Evolutionary conservation across 2,329 filamentous ascomycete genomes (phyloP).

Genomic region (Fusarium drepaniforme): DNA sequence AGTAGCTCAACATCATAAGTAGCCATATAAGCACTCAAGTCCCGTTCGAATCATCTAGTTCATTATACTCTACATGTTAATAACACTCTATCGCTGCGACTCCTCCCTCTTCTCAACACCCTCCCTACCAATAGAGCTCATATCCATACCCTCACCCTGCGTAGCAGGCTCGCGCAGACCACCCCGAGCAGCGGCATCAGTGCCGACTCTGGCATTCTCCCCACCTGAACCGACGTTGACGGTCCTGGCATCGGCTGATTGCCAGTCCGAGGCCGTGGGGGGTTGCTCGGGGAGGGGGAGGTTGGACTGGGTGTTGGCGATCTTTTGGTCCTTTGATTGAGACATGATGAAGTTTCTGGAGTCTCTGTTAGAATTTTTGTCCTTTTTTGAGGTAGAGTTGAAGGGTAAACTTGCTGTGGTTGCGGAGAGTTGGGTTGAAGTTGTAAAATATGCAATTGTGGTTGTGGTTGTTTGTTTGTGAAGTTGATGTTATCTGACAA

Average conservation of each 20-base stretch:
- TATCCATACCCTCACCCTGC: slow-evolving; percentile 64
- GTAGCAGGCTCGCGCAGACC: slow-evolving; percentile 72
- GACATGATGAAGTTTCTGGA: slow-evolving; percentile 49
- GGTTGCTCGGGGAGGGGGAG: slow-evolving; percentile 85
- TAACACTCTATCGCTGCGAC: slow-evolving; percentile 15
- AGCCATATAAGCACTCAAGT: neutral
- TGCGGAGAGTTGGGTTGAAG: neutral
- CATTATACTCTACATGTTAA: neutral
- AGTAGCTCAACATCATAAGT: neutral
- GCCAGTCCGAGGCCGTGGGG: slow-evolving; percentile 81
- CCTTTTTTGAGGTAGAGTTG: neutral
- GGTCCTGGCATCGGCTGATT: slow-evolving; percentile 75
- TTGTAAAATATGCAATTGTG: neutral
- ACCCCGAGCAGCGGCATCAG: slow-evolving; percentile 59
- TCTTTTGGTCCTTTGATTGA: slow-evolving; percentile 71
- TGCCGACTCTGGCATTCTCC: slow-evolving; percentile 64
- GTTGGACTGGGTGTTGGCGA: slow-evolving; percentile 77
- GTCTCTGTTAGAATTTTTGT: neutral
- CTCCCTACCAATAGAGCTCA: slow-evolving; percentile 73
- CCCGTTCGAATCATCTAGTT: neutral
- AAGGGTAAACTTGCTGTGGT: neutral
- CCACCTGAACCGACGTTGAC: slow-evolving; percentile 78
- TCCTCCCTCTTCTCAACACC: slow-evolving; percentile 48
- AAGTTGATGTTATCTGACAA: slow-evolving; percentile 1
- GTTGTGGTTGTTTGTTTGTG: slow-evolving; percentile 10